Conservation (phyloP, 2,329 filamentous ascomycete species). For the Arthrobotrys sphaeroides region DNA sequence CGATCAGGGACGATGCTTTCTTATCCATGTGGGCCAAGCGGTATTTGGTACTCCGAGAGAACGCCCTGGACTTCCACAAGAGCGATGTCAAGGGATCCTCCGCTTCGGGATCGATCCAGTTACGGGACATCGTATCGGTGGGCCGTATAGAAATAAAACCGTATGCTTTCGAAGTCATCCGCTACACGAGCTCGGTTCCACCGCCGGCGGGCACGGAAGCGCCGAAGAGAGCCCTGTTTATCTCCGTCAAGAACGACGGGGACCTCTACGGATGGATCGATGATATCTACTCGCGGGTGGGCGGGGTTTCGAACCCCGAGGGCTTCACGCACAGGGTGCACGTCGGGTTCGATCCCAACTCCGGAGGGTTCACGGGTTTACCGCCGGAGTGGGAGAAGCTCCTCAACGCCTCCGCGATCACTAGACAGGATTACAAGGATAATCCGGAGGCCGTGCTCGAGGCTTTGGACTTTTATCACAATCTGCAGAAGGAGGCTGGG, state of each 20-base stretch:
- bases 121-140: slow-evolving; percentile 89
- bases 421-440: slow-evolving; percentile 97
- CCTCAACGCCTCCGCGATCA: slow-evolving; percentile 93
- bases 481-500: slow-evolving; percentile 73
- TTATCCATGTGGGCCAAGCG: slow-evolving; percentile 93
- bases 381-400: slow-evolving; percentile 97
- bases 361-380: slow-evolving; percentile 91
- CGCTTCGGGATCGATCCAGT: slow-evolving; percentile 77
- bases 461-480: slow-evolving; percentile 75
- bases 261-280: slow-evolving; percentile 99
- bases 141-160: slow-evolving; percentile 89
- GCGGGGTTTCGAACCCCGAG: slow-evolving; percentile 96
- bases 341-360: slow-evolving; percentile 95
- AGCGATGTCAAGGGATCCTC: slow-evolving; percentile 77
- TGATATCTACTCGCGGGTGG: slow-evolving; percentile 96
- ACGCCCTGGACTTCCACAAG: slow-evolving; percentile 93
- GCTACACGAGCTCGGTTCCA: slow-evolving; percentile 66
- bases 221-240: slow-evolving; percentile 82
- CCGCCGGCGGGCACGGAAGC: slow-evolving; percentile 82
- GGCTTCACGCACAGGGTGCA: slow-evolving; percentile 98
- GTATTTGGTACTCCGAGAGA: slow-evolving; percentile 89
- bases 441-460: slow-evolving; percentile 83
- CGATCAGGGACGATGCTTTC: slow-evolving; percentile 82
- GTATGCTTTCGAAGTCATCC: slow-evolving; percentile 92
- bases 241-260: slow-evolving; percentile 93